Evolutionary conservation across 768 basidiomycete species (phyloP), one percentile per base, ranked within the genome.

Genomic region (Macrolepiota dolichaula): DNA sequence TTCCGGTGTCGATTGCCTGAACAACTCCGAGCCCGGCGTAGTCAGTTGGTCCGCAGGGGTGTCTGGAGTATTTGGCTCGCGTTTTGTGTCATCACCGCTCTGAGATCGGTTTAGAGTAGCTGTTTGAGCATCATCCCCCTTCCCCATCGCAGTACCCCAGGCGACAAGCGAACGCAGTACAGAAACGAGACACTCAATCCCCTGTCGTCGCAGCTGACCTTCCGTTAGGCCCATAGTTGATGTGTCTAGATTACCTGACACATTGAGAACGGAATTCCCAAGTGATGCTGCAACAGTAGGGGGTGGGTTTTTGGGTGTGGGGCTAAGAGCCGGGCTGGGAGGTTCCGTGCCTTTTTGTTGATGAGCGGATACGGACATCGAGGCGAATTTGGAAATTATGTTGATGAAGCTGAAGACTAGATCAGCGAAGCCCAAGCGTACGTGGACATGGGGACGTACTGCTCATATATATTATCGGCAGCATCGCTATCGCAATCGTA

Each of bases 401-500:
- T 98, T 98, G 81, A 98, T 93, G 51, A 98, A 78, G 69, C 91
- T 93, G 63, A 36, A 55, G 44, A n/a, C 46, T 63, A 42, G 52
- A 36, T 51, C 15, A 9, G 42, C 10, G 12, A 53, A n/a, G 51
- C 29, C 3, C n/a, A 49, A 36, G 22, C 40, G 25, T 37, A 46
- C 5, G 42, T n/a, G 38, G 51, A 37, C 49, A 27, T 36, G 5
- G n/a, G 57, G 9, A 75, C 88, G 69, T 68, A 93, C 87, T 92
- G 92, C 69, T 99, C 97, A 73, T 98, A 99, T 61, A 98, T 96
- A 75, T 99, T 98, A 69, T 97, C 96, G 10, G 84, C 84, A 3
- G 96, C 94, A 62, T 94, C 89, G 62, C 94, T 85, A 69, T 99
- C 97, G 71, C 97, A 99, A 70, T 99, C 97, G 70, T 99, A 99